Conservation (phyloP, 495 filamentous ascomycete species). For the Pyrenopolyporus hunteri region DNA sequence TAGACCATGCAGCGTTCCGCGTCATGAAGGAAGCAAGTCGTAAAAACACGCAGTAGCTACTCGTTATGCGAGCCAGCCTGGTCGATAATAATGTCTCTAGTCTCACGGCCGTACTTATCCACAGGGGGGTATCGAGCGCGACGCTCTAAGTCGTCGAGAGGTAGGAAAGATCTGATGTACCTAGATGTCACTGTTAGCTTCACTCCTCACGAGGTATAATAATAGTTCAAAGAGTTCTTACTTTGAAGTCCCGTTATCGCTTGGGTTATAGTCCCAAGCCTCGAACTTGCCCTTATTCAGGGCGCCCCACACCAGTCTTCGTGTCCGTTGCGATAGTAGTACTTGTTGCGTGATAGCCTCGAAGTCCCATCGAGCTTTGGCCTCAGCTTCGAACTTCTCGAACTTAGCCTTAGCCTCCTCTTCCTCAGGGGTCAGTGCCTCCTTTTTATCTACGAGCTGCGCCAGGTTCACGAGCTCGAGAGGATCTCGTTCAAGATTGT, state of each 20-base stretch:
- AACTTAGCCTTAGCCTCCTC: conserved; percentile 55
- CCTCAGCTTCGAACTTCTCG: conserved; percentile 69
- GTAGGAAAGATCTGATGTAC: conserved; percentile 72
- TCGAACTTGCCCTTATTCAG: conserved; percentile 71
- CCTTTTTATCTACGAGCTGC: conserved; percentile 44
- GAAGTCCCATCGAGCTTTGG: conserved; percentile 74
- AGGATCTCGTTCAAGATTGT: conserved; percentile 73
- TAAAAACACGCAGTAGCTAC: conserved; percentile 27
- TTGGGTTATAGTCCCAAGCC: conserved; percentile 80
- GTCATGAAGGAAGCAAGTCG: background rate
- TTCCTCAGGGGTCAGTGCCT: conserved; percentile 44
- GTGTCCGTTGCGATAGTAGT: conserved; percentile 70
- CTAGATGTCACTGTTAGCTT: conserved; percentile 36
- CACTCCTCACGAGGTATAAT: conserved; percentile 21
- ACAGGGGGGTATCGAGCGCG: conserved; percentile 69
- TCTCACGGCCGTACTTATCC: conserved; percentile 61
- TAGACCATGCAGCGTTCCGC: background rate
- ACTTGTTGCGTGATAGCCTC: conserved; percentile 71
- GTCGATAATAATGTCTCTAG: conserved; percentile 44
- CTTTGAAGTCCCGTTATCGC: conserved; percentile 73
- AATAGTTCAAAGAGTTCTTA: conserved; percentile 42
- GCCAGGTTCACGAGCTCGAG: conserved; percentile 75
- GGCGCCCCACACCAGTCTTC: conserved; percentile 75
- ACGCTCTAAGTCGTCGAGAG: conserved; percentile 72
- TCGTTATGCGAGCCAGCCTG: conserved; percentile 57